These are phyloP conservation scores for Penicillium sp. DNA, from an alignment of 2,329 filamentous ascomycete species.

Conservation along the genomic window DNA sequence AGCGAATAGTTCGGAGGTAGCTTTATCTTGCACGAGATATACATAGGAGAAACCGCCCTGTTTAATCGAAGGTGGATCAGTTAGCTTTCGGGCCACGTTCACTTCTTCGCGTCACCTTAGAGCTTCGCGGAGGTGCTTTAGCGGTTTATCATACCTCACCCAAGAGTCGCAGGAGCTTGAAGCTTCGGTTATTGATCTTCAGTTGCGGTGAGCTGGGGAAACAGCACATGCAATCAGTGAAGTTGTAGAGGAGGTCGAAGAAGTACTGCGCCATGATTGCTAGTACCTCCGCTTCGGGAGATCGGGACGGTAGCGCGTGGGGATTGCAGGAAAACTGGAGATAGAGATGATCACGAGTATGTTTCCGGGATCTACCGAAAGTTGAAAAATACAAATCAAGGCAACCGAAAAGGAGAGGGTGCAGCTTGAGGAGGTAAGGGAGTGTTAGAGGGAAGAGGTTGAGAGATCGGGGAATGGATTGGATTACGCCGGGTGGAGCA, in stretches of 20 bases:
- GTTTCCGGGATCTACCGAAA: not conserved
- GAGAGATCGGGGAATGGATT: constrained; percentile 2
- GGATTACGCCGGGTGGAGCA: constrained; percentile 22
- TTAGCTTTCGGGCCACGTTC: constrained; percentile 10
- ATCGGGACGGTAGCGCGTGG: not conserved
- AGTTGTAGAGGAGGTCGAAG: constrained; percentile 83
- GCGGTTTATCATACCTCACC: constrained; percentile 68
- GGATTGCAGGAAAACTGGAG: not conserved
- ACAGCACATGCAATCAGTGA: constrained; percentile 94
- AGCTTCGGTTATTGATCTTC: constrained; percentile 91
- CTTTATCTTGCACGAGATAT: constrained; percentile 93
- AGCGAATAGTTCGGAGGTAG: constrained; percentile 80
- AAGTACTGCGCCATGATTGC: constrained; percentile 75
- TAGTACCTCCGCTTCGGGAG: not conserved
- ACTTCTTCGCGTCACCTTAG: not conserved
- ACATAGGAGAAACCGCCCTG: constrained; percentile 98
- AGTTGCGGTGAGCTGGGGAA: constrained; percentile 92
- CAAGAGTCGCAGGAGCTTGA: constrained; percentile 91
- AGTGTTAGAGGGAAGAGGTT: constrained; percentile 2
- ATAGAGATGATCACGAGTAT: not conserved
- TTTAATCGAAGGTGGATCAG: not conserved
- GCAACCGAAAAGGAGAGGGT: not conserved
- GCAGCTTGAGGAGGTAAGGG: not conserved
- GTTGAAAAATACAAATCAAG: not conserved
- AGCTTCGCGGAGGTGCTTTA: not conserved